A percentile compares a stretch with the other conserved stretches of the same genome.
Evolutionary conservation across 768 basidiomycete species (phyloP).

Genomic region (Collybiopsis confluens): DNA sequence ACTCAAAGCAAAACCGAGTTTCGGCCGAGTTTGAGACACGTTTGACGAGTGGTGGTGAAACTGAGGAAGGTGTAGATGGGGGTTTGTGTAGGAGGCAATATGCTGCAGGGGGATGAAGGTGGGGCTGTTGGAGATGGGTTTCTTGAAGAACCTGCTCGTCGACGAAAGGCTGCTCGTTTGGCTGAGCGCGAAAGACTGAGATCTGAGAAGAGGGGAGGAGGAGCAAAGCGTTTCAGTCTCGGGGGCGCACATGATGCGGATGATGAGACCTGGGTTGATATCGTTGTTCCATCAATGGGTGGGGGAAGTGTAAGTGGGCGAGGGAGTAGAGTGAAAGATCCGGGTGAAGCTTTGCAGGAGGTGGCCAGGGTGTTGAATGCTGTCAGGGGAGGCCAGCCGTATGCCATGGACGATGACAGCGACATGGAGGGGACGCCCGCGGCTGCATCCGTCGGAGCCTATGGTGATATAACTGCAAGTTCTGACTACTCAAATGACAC

Average conservation of each 20-base stretch:
- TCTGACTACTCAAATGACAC: slow-evolving; percentile 28
- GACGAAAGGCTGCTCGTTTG: not conserved
- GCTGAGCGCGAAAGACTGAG: not conserved
- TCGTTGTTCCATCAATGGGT: not conserved
- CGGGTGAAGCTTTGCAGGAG: slow-evolving; percentile 73
- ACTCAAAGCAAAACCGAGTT: slow-evolving; percentile 23
- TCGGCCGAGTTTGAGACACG: slow-evolving; percentile 84
- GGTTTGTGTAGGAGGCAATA: not conserved
- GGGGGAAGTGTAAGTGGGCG: slow-evolving; percentile 28
- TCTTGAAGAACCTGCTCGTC: not conserved
- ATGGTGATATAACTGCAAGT: no score
- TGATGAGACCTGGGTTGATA: slow-evolving; percentile 3
- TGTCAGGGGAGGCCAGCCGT: slow-evolving; percentile 18
- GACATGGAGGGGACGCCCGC: slow-evolving; percentile 67
- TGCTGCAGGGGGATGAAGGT: not conserved
- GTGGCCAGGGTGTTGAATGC: slow-evolving; percentile 52
- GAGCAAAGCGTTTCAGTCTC: slow-evolving; percentile 6
- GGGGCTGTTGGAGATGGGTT: not conserved
- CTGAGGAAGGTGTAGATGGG: not conserved
- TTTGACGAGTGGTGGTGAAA: slow-evolving; percentile 48
- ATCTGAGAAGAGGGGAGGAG: not conserved
- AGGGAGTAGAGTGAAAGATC: slow-evolving; percentile 41
- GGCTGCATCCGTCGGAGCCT: slow-evolving; percentile 56
- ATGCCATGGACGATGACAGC: slow-evolving; percentile 43
- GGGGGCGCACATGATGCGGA: not conserved